Evolutionary conservation across 2,329 filamentous ascomycete species (phyloP).

Genomic region (Alternaria sp.): DNA sequence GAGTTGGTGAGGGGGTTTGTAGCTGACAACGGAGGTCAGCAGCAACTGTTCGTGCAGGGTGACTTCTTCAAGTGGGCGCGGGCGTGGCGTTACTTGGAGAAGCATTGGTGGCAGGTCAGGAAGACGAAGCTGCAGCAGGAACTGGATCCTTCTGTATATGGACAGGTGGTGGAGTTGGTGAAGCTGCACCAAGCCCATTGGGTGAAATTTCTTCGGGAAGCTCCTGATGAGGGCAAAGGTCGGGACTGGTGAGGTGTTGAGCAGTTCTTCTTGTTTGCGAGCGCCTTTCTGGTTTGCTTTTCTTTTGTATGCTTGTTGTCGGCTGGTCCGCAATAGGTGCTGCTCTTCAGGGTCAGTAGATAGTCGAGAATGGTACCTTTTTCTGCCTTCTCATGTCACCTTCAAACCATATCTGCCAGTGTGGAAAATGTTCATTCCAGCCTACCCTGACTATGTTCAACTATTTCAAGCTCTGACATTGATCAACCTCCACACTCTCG

Average conservation of each 20-base stretch:
- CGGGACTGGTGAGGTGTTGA: background rate
- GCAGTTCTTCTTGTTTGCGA: background rate
- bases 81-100: conserved; percentile 2
- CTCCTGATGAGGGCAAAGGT: background rate
- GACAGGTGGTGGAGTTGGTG: background rate
- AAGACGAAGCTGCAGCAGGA: background rate
- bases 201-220: background rate
- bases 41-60: background rate
- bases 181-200: conserved; percentile 1
- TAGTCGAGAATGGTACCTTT: conserved; percentile 4
- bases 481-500: background rate
- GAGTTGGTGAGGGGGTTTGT: conserved; percentile 4
- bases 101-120: background rate
- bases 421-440: background rate
- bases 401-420: background rate
- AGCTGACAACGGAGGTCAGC: conserved; percentile 3
- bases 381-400: background rate
- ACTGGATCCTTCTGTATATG: background rate
- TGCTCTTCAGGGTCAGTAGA: conserved; percentile 3
- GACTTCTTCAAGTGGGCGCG: background rate
- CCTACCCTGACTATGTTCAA: background rate
- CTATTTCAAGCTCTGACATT: no score
- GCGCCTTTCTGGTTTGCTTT: background rate
- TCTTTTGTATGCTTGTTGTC: conserved; percentile 5
- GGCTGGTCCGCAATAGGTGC: background rate